Conservation (phyloP, 495 filamentous ascomycete species). For the Aspergillus cristatus region DNA sequence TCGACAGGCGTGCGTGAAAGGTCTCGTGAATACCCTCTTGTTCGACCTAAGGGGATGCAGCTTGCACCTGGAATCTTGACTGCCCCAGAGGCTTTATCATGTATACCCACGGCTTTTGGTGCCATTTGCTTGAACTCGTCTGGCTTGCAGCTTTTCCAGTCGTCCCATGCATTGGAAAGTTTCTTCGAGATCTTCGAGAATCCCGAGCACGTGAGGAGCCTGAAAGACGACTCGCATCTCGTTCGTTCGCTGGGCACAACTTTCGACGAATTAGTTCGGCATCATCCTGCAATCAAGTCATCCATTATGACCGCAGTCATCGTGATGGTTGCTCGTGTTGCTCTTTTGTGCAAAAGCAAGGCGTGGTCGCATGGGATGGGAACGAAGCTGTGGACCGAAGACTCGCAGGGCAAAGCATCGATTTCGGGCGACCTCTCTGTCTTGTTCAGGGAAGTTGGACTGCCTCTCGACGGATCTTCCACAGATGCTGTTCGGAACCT, state of each 20-base stretch:
- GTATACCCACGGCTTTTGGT: slow-evolving; percentile 78
- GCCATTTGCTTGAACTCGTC: slow-evolving; percentile 85
- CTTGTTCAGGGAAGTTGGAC: slow-evolving; percentile 28
- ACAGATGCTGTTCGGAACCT: slow-evolving; percentile 21
- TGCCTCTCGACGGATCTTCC: slow-evolving; percentile 16
- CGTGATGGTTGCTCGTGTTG: slow-evolving; percentile 74
- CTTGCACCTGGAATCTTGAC: slow-evolving; percentile 72
- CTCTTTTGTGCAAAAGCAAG: slow-evolving; percentile 56
- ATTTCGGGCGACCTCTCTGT: slow-evolving; percentile 23
- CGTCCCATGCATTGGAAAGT: slow-evolving; percentile 67
- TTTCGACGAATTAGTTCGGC: slow-evolving; percentile 90
- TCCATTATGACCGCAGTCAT: slow-evolving; percentile 71
- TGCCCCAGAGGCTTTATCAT: slow-evolving; percentile 73
- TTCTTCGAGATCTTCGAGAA: slow-evolving; percentile 96
- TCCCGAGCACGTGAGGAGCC: slow-evolving; percentile 72
- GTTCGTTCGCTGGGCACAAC: slow-evolving; percentile 57
- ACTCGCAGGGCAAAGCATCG: slow-evolving; percentile 23
- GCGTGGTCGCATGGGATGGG: slow-evolving; percentile 61
- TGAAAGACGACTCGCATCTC: slow-evolving; percentile 57
- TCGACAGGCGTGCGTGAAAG: slow-evolving; percentile 13
- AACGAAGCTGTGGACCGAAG: slow-evolving; percentile 64
- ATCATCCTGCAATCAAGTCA: slow-evolving; percentile 76
- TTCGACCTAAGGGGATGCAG: slow-evolving; percentile 24
- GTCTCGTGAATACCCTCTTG: slow-evolving; percentile 25
- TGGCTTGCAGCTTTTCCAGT: slow-evolving; percentile 84